Conservation (phyloP, 768 basidiomycete species). For the Tylopilus balloui region DNA sequence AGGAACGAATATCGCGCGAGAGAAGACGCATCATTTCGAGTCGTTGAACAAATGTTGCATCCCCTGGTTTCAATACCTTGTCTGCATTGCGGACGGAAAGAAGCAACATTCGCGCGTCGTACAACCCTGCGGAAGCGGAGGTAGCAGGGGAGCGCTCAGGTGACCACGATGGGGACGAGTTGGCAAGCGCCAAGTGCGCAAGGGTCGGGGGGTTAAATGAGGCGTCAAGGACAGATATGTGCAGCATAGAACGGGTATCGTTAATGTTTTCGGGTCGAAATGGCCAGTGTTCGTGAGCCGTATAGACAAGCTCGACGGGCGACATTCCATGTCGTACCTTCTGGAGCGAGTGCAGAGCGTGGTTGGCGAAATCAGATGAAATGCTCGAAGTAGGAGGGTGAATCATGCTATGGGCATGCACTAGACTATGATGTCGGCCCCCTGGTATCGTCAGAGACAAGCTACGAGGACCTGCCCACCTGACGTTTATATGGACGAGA, state of each 20-base stretch:
- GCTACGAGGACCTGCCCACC: conserved; percentile 1
- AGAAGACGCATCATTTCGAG: conserved; percentile 84
- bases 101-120: conserved; percentile 72
- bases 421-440: background rate
- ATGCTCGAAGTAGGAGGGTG: conserved; percentile 1
- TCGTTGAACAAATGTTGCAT: conserved; percentile 73
- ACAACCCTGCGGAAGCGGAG: conserved; percentile 25
- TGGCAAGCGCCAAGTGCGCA: conserved; percentile 78
- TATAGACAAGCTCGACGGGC: conserved; percentile 56
- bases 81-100: conserved; percentile 87
- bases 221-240: conserved; percentile 78
- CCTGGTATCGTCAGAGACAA: background rate
- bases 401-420: too few relatives aligned
- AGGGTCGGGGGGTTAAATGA: conserved; percentile 91
- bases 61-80: conserved; percentile 64
- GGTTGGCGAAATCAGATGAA: conserved; percentile 19
- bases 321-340: conserved; percentile 43
- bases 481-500: background rate
- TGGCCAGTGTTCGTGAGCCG: conserved; percentile 65
- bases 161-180: conserved; percentile 31
- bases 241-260: conserved; percentile 29
- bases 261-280: conserved; percentile 30
- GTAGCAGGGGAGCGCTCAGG: background rate
- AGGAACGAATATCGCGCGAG: conserved; percentile 40
- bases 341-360: conserved; percentile 19